Conservation (phyloP, 352 stramenopile genomes). For the Phytophthora capsici region DNA sequence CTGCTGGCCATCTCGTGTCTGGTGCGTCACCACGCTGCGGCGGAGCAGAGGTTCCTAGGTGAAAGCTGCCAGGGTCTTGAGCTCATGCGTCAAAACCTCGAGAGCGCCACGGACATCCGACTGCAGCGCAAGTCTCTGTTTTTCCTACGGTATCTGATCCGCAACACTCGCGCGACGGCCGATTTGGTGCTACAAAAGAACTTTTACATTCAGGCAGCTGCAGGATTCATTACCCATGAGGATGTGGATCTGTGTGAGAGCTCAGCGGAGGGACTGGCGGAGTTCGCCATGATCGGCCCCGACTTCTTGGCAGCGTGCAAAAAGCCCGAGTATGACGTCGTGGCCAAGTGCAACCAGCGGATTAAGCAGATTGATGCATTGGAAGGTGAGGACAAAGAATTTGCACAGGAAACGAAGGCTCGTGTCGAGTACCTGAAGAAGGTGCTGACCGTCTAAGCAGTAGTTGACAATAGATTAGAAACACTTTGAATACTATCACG, state of each 20-base stretch:
- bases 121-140: constrained; percentile 87
- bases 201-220: constrained; percentile 57
- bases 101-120: constrained; percentile 57
- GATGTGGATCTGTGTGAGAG: constrained; percentile 86
- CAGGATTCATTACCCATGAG: constrained; percentile 61
- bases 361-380: constrained; percentile 71
- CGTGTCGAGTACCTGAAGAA: constrained; percentile 62
- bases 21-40: constrained; percentile 71
- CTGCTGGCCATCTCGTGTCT: constrained; percentile 86
- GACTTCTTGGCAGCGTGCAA: constrained; percentile 70
- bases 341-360: constrained; percentile 54
- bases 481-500: constrained; percentile 30
- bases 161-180: constrained; percentile 60
- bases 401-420: constrained; percentile 64
- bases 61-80: constrained; percentile 61
- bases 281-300: constrained; percentile 68
- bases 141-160: constrained; percentile 82
- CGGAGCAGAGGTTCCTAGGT: constrained; percentile 66
- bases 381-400: constrained; percentile 73
- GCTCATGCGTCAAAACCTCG: constrained; percentile 64
- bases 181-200: constrained; percentile 48
- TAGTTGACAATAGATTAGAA: constrained; percentile 23
- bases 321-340: constrained; percentile 49
- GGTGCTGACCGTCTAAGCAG: constrained; percentile 38
- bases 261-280: constrained; percentile 68